Conservation (phyloP, 306 rosid genomes). For the Sophora flavescens region DNA sequence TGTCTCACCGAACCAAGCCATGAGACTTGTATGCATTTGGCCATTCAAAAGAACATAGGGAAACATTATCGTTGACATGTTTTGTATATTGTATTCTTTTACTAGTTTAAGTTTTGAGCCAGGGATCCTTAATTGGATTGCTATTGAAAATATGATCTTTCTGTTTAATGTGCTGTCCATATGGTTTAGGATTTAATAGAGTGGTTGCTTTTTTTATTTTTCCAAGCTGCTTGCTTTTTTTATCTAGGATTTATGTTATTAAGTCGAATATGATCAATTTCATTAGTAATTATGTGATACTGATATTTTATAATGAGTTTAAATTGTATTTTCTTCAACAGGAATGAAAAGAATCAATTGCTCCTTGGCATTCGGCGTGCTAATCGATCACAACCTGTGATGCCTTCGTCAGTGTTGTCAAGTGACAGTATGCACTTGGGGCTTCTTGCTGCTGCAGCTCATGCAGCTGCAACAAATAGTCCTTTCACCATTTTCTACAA, state of each 20-base stretch:
- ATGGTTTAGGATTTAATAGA: slow-evolving; percentile 27
- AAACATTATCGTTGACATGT: neutral
- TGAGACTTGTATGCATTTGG: slow-evolving; percentile 20
- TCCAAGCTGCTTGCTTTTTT: neutral
- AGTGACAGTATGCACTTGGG: slow-evolving; percentile 99
- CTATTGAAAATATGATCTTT: slow-evolving; percentile 5
- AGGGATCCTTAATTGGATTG: slow-evolving; percentile 32
- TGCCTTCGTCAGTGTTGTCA: slow-evolving; percentile 97
- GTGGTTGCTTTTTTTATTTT: slow-evolving; percentile 1
- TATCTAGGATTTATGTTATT: neutral
- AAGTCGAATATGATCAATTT: neutral
- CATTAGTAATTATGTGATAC: slow-evolving; percentile 18
- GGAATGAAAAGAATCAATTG: slow-evolving; percentile 97
- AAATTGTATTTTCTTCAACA: slow-evolving; percentile 42
- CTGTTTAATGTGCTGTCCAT: neutral
- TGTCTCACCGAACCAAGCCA: slow-evolving; percentile 31
- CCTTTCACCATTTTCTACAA: slow-evolving; percentile 96
- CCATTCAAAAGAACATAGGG: slow-evolving; percentile 22
- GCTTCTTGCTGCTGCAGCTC: slow-evolving; percentile 99
- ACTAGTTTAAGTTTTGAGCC: slow-evolving; percentile 20
- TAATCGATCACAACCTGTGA: slow-evolving; percentile 86
- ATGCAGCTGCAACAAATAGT: slow-evolving; percentile 96
- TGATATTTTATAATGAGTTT: slow-evolving; percentile 21
- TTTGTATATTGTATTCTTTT: slow-evolving; percentile 18
- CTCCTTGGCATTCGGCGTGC: slow-evolving; percentile 93